Evolutionary conservation across 371 early-diverging fungal genomes (phyloP).

Genomic region (Rhizopus delemar): DNA sequence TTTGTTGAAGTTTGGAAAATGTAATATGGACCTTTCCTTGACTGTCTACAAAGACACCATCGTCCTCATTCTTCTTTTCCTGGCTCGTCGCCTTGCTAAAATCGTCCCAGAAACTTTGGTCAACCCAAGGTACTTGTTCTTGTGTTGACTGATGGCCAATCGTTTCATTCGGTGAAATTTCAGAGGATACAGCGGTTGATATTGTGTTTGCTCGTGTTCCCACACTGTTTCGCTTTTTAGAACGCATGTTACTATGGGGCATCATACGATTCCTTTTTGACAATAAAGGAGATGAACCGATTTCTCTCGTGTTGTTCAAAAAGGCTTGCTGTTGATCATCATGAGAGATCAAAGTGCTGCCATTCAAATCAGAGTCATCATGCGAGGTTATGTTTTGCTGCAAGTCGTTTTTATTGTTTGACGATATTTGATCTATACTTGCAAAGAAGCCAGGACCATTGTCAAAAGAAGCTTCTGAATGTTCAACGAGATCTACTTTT

Average conservation of each 20-base stretch:
- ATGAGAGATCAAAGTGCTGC: neutral
- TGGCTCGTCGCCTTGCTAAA: neutral
- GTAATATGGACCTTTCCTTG: slow-evolving; percentile 11
- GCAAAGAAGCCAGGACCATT: too few species aligned
- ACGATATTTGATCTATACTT: too few species aligned
- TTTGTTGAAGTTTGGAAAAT: slow-evolving; percentile 12
- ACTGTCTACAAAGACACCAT: slow-evolving; percentile 4
- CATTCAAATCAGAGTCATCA: neutral
- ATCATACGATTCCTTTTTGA: neutral
- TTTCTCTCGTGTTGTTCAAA: neutral
- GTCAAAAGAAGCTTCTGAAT: neutral
- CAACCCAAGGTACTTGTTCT: neutral
- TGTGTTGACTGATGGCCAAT: neutral
- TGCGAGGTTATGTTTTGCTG: neutral
- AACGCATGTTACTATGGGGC: too few species aligned
- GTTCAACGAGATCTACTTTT: neutral
- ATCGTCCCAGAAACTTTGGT: neutral
- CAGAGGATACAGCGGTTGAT: neutral
- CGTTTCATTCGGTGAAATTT: neutral
- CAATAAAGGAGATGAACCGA: neutral
- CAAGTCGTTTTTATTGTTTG: too few species aligned
- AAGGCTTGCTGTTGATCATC: neutral
- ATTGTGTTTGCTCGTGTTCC: neutral
- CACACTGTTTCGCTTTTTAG: neutral
- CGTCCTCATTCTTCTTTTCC: neutral